Percentiles rank a stretch among this genome's conserved stretches.
These are phyloP conservation scores for Eremothecium cymbalariae DNA, from an alignment of 1,139 yeast genomes.

Conservation along the genomic window DNA sequence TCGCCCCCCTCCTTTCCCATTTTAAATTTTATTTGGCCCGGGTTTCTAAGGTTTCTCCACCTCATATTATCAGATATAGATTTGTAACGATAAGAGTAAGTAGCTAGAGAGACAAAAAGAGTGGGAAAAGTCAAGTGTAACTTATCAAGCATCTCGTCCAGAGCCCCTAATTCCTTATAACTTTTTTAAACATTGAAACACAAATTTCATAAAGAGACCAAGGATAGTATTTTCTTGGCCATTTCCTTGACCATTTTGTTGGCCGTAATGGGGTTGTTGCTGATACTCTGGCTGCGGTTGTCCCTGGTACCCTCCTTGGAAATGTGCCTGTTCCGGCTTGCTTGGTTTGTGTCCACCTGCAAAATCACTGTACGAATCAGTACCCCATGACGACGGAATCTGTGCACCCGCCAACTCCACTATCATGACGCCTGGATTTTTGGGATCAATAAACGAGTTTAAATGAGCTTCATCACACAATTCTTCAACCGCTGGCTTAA, in stretches of 20 bases:
- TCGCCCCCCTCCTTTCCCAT: too few relatives aligned
- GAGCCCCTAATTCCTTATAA: not conserved
- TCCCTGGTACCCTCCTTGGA: conserved; percentile 19
- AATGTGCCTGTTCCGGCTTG: conserved; percentile 22
- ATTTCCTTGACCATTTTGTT: conserved; percentile 17
- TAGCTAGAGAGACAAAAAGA: too few relatives aligned
- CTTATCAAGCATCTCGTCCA: too few relatives aligned
- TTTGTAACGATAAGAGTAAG: too few relatives aligned
- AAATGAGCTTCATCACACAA: conserved; percentile 61
- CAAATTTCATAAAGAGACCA: conserved; percentile 19
- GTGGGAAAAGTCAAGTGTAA: too few relatives aligned
- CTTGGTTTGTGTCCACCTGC: conserved; percentile 11
- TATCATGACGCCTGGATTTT: conserved; percentile 73
- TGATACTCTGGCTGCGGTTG: conserved; percentile 30
- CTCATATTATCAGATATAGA: too few relatives aligned
- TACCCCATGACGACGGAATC: conserved; percentile 46
- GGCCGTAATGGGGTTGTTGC: conserved; percentile 31
- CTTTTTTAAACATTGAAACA: not conserved
- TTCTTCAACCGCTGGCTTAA: conserved; percentile 82
- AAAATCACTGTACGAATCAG: conserved; percentile 11
- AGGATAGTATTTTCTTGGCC: too few relatives aligned
- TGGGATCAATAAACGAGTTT: conserved; percentile 51
- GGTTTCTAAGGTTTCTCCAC: too few relatives aligned
- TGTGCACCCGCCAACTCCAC: conserved; percentile 50
- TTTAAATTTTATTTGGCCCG: too few relatives aligned